Evolutionary conservation across 108 stramenopile species (phyloP), one percentile per base, ranked within the genome.

Genomic region (Mediolabrus comicus): DNA sequence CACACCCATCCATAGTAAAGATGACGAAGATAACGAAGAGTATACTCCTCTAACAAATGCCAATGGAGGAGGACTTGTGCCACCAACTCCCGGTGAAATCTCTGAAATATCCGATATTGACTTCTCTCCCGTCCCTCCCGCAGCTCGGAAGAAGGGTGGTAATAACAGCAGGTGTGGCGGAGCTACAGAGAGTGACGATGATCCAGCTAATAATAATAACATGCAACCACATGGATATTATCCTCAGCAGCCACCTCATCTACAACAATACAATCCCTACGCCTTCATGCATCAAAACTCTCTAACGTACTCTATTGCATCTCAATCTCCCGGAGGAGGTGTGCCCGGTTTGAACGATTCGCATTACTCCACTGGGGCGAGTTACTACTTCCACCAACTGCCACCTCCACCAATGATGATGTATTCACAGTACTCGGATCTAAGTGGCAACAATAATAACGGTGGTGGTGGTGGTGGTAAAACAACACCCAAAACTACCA

Each of bases 401-500:
- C 46, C 46, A 49, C 46, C 41, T n/a, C 41, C 46, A 49, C 46
- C 46, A 49, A 49, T 49, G 19, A 49, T 49, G 46, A 49, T 49
- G 46, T 49, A 49, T 8, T 22, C 46, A 49, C 46, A 19, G 22
- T 17, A 22, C 39, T n/a, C 39, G 3, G 46, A 22, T 2, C 17
- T 41, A n/a, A n/a, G n/a, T n/a, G n/a, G n/a, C n/a, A n/a, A n/a
- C n/a, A n/a, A n/a, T n/a, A n/a, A n/a, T n/a, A n/a, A n/a, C n/a
- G n/a, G n/a, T n/a, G n/a, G n/a, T n/a, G n/a, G n/a, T 41, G 3
- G 10, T 22, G 22, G 14, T 16, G 41, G 41, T 43, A n/a, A 43
- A 19, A 12, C n/a, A 16, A 43, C 14, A 14, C 11, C n/a, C 2
- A 43, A 5, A 12, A 17, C 11, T 5, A 17, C 17, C 5, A 38